Evolutionary conservation across 371 early-diverging fungal genomes (phyloP), one percentile per base, ranked within the genome.

Genomic region (Apophysomyces variabilis): DNA sequence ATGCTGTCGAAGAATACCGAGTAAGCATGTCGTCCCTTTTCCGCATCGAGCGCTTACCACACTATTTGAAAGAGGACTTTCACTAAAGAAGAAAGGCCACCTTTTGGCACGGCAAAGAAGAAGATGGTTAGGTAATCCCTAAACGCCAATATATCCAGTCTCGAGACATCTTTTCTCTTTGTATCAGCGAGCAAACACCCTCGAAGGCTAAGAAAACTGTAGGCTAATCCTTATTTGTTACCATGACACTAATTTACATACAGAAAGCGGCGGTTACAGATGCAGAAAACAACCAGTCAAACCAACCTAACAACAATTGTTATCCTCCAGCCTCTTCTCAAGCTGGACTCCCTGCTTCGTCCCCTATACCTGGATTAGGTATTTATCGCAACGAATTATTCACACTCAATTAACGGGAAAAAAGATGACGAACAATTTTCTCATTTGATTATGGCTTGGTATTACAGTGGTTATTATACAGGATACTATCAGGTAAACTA

Each of bases 401-500:
- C 41, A 13, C 13, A 13, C 9, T 26, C 11, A n/a, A 50, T 18
- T 8, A 7, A 9, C 21, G 21, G 9, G 21, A 50, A 5, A 9
- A 8, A 41, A 50, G 54, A 50, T 7, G 54, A 50, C 21, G 54
- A 18, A 18, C 56, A 37, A 36, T 14, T 18, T 14, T 54, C 60
- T 46, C 59, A 35, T 67, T 69, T 89, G 69, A 83, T 87, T 68
- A 89, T 86, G 88, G 81, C 92, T 11, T 92, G 91, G 91, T 92
- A 90, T 68, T 89, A 83, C 67, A 82, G 89, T 5, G 92, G 92
- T 4, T 90, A 90, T 67, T 92, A 92, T 66, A 87, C 87, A 16
- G 92, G 90, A 57, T 78, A 84, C 32, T 88, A 90, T 69, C 88
- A 88, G 73, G 89, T 70, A 62, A 56, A 50, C 32, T 9, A 50